Evolutionary conservation across 148 eudicot species (phyloP), one percentile per base, ranked within the genome.

Genomic region (Linanthus parryae): DNA sequence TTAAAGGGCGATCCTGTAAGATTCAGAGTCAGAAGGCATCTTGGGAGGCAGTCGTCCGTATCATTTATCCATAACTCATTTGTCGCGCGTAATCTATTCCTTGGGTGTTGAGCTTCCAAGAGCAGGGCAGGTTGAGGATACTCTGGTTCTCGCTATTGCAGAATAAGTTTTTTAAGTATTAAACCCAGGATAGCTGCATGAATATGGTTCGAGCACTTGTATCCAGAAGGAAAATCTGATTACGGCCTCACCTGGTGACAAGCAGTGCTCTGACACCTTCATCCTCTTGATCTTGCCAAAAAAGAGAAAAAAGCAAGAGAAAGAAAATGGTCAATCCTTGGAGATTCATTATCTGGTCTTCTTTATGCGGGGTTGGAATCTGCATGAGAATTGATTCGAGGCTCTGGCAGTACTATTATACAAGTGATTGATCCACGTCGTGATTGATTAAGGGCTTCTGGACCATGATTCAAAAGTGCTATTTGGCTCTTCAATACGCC

Each of bases 61-160:
- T 78, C 88, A 58, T 67, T 74, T 0, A 82, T 50, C 79, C 73
- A 78, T 44, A 82, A 48, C 39, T 74, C 73, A n/a, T n/a, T 57
- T 78, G 84, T 8, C 66, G 56, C 21, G n/a, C 55, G 48, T 82
- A 82, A 62, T 75, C 71, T 44, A 82, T 75, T 7, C 55, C 48
- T 10, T 69, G 58, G 46, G 78, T 67, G 1, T 33, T 48, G 56
- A 78, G 75, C 1, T 28, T 18, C 12, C 81, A 80, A 13, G 83
- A 78, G n/a, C 33, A 50, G 24, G 76, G 74, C 3, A 82, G 60
- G 41, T 62, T 39, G 30, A 81, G 40, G 13, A 78, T 48, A 49
- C 83, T 66, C 25, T 41, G 63, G 39, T 60, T 65, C 11, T 41
- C 30, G 48, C 8, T 29, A 38, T 66, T 61, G 22, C 88, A 82